Evolutionary conservation across 1,284 basidiomycete species (phyloP).

Genomic region (Trichosporon faecale): DNA sequence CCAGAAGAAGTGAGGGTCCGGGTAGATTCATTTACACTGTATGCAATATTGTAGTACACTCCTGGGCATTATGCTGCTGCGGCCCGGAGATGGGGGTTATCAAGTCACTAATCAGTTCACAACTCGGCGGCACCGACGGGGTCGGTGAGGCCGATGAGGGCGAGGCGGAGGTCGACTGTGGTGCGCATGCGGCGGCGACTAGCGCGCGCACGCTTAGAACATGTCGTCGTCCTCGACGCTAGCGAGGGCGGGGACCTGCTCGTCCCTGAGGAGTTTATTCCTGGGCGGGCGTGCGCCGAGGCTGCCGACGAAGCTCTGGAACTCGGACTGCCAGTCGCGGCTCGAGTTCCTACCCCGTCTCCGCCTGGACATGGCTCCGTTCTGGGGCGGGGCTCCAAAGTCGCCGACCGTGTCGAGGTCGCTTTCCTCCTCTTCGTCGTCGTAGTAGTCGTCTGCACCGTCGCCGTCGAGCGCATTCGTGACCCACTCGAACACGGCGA

Average conservation of each 20-base stretch:
- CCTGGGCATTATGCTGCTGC: background rate
- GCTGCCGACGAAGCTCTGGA: slow-evolving; percentile 17
- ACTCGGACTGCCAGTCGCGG: slow-evolving; percentile 20
- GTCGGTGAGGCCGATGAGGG: no score
- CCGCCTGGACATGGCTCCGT: slow-evolving; percentile 16
- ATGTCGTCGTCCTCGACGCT: slow-evolving; percentile 23
- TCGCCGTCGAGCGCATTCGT: slow-evolving; percentile 29
- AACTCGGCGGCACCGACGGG: background rate
- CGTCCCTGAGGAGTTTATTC: slow-evolving; percentile 16
- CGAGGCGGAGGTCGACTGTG: background rate
- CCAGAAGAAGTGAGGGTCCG: slow-evolving; percentile 49
- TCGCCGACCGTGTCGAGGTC: slow-evolving; percentile 14
- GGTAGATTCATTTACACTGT: slow-evolving; percentile 22
- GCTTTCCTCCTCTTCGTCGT: background rate
- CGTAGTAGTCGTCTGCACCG: background rate
- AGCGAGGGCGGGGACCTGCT: slow-evolving; percentile 18
- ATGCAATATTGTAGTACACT: slow-evolving; percentile 19
- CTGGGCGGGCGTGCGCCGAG: slow-evolving; percentile 14
- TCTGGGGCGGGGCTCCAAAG: slow-evolving; percentile 17
- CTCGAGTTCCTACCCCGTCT: slow-evolving; percentile 14
- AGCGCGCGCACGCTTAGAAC: slow-evolving; percentile 9
- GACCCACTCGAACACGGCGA: slow-evolving; percentile 46
- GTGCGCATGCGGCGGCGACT: background rate
- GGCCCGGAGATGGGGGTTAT: background rate
- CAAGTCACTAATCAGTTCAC: background rate